These are phyloP conservation scores for Dimargaris xerosporica DNA, from an alignment of 192 early-diverging fungal species.

Conservation along the genomic window DNA sequence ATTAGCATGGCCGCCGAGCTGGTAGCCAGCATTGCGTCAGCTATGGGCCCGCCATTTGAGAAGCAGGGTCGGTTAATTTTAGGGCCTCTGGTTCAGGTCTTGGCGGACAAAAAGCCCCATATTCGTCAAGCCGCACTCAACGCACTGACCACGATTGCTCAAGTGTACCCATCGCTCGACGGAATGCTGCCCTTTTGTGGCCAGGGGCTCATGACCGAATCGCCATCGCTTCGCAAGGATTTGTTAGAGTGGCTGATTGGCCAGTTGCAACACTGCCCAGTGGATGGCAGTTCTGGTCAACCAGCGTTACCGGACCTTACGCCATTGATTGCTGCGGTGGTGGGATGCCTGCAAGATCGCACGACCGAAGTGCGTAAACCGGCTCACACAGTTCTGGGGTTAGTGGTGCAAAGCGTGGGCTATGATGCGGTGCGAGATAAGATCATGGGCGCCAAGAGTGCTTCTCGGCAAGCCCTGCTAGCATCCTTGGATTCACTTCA, in stretches of 20 bases:
- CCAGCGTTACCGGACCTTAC: slow-evolving; percentile 40
- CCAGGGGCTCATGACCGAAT: slow-evolving; percentile 53
- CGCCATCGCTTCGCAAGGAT: slow-evolving; percentile 78
- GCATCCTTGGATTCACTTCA: slow-evolving; percentile 65
- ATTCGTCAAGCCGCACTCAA: slow-evolving; percentile 61
- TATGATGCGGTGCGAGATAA: slow-evolving; percentile 52
- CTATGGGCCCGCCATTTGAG: slow-evolving; percentile 80
- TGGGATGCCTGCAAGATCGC: slow-evolving; percentile 78
- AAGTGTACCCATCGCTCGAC: slow-evolving; percentile 51
- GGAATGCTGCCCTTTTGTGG: slow-evolving; percentile 45
- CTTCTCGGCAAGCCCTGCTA: slow-evolving; percentile 51
- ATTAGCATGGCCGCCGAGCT: slow-evolving; percentile 68
- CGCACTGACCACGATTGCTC: slow-evolving; percentile 53
- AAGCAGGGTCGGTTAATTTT: slow-evolving; percentile 50
- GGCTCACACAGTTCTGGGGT: slow-evolving; percentile 51
- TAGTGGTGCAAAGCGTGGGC: slow-evolving; percentile 52
- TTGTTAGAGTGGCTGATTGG: slow-evolving; percentile 62
- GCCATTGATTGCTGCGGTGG: slow-evolving; percentile 45
- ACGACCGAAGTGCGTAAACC: slow-evolving; percentile 79
- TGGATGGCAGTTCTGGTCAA: slow-evolving; percentile 20
- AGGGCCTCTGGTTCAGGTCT: slow-evolving; percentile 46
- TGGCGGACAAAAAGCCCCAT: slow-evolving; percentile 85
- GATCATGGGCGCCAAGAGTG: slow-evolving; percentile 60
- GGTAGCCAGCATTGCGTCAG: slow-evolving; percentile 50
- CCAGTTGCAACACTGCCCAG: slow-evolving; percentile 42